phyloP scores from a whole-genome alignment of 331 rosid genomes.

The Malus hybrid region DNA sequence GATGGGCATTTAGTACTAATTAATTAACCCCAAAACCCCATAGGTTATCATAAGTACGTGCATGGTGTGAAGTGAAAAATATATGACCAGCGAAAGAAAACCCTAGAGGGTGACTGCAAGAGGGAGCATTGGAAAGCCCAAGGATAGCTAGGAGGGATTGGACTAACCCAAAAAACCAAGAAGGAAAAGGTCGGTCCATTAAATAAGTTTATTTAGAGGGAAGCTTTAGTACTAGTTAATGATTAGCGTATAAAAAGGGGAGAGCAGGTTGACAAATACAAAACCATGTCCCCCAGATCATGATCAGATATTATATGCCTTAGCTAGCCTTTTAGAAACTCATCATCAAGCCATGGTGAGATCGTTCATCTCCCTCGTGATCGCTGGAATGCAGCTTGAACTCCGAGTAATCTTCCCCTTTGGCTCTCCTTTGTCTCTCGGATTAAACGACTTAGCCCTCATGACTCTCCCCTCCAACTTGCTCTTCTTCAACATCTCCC shows the following conservation, averaged over 20 bases:
- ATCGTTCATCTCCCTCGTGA: slow-evolving; percentile 57
- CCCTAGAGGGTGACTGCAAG: not conserved
- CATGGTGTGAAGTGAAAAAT: not conserved
- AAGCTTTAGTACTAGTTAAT: not conserved
- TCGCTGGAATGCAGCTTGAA: slow-evolving; percentile 91
- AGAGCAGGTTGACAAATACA: not conserved
- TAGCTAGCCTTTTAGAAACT: not conserved
- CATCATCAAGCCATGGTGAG: slow-evolving; percentile 27
- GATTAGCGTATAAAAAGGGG: not conserved
- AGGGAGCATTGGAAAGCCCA: not conserved
- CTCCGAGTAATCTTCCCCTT: slow-evolving; percentile 64
- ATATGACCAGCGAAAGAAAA: not conserved
- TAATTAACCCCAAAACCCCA: not conserved
- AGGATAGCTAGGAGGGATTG: not conserved
- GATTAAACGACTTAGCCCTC: slow-evolving; percentile 63
- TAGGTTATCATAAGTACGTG: not conserved
- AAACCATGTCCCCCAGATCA: not conserved
- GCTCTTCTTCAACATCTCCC: slow-evolving; percentile 81
- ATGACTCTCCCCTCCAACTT: slow-evolving; percentile 46
- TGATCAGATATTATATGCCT: not conserved
- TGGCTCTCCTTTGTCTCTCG: slow-evolving; percentile 45
- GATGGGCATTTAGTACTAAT: not conserved
- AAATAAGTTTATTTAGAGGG: not conserved
- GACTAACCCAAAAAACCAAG: not conserved
- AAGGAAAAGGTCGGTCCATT: not conserved